Evolutionary conservation across 495 filamentous ascomycete species (phyloP), one percentile per base, ranked within the genome.

Genomic region (Neurospora sp.): DNA sequence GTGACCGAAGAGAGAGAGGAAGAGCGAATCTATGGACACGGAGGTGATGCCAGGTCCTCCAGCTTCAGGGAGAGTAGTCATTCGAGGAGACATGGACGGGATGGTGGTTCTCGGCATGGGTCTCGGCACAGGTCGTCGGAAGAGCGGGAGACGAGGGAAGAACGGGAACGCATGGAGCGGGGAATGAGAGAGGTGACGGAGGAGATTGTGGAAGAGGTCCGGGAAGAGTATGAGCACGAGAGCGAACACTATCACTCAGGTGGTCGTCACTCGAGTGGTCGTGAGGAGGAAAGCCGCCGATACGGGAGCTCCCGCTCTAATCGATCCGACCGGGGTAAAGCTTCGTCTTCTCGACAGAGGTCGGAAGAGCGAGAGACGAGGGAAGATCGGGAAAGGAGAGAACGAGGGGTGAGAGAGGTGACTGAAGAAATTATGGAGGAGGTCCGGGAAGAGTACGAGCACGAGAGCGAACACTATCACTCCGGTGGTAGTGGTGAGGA

Each of bases 401-500:
- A 46, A 38, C 18, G 35, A 9, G 39, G 14, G 44, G 14, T 3
- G 39, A 39, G 46, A 14, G 66, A 90, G 80, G 10, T 90, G 79
- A n/a, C 95, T 94, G 0, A 93, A 96, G 14, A 91, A 74, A 71
- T 97, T 88, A 77, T 97, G 97, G 77, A 90, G 93, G 18, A 94
- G 74, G 5, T 95, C 95, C 0, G 92, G 92, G 81, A 97, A 97
- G 54, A 62, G 23, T 62, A 35, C 0, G 27, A 62, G 54, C 54
- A 62, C 1, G 54, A 35, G 14, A 62, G 54, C 6, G 54, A 35
- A 35, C 27, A 35, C 54, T 62, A 62, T 8, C 54, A 16, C 12
- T 35, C 11, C 2, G 54, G 27, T 4, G 54, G 54, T 4, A 27
- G 1, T 62, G 12, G 12, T 0, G 54, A 62, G 12, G 54, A 16